Evolutionary conservation across 257 asterid genomes (phyloP), one percentile per base, ranked within the genome.

Genomic region (Solanum virginianum): DNA sequence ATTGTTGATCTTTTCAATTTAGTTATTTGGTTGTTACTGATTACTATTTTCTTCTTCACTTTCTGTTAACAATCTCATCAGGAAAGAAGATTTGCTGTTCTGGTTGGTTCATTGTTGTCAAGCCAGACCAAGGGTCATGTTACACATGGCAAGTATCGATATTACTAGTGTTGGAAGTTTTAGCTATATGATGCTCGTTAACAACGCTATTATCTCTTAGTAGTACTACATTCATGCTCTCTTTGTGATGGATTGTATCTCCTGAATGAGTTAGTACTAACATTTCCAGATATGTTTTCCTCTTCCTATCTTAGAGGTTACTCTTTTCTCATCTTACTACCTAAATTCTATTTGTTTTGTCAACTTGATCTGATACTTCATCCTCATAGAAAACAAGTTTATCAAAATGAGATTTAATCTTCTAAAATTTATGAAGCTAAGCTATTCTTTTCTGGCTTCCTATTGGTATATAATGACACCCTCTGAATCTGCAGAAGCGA

Each of bases 51-150:
- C 26, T 49, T 49, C 13, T 77, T 77, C 65, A 41, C 29, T 5
- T 70, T 41, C 4, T 70, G 26, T 59, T 51, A 11, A 7, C 71
- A 24, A 62, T 54, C 69, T 85, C 69, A 47, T 85, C 94, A 97
- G 99, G 99, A 95, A 92, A 90, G 97, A 89, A 89, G 99, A 88
- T 97, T 97, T 80, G 98, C 98, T 3, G 97, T 92, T 83, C 85
- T 97, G 86, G 91, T 88, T 85, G 94, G 98, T 74, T 92, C 99
- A 13, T 97, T 97, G 82, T 70, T 97, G 86, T 97, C 99, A 47
- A 97, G 99, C 93, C 99, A 97, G 89, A 95, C 99, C 7, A 97
- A 95, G 90, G 99, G 95, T 89, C 88, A 91, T 54, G 97, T 97
- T 84, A 95, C 91, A 81, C 98, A 97, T 85, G 99, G 99, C 87